Percentiles rank a stretch among this genome's conserved stretches.
These are phyloP conservation scores for Aureobasidium sp. DNA, from an alignment of 2,329 filamentous ascomycete genomes.

Conservation along the genomic window DNA sequence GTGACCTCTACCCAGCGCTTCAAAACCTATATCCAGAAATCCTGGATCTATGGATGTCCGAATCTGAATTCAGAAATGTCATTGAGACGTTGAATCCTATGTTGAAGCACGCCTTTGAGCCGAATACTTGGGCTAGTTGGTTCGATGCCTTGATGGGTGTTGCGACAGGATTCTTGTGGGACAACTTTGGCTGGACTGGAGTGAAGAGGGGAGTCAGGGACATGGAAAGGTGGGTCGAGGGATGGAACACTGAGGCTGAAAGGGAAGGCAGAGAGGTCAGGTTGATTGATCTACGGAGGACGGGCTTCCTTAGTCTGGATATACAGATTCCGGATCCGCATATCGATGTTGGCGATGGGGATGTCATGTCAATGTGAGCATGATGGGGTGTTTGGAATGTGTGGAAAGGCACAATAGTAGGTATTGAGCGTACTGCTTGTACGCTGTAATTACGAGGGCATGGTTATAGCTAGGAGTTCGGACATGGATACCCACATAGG, in stretches of 20 bases:
- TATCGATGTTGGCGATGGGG: slow-evolving; percentile 36
- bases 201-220: slow-evolving; percentile 62
- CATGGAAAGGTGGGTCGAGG: slow-evolving; percentile 74
- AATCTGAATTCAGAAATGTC: slow-evolving; percentile 76
- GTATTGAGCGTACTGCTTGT: neutral
- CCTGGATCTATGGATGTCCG: slow-evolving; percentile 73
- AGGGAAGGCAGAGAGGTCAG: slow-evolving; percentile 55
- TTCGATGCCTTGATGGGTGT: slow-evolving; percentile 72
- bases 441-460: neutral
- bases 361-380: slow-evolving; percentile 12
- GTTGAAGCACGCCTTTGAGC: slow-evolving; percentile 69
- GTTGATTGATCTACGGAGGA: slow-evolving; percentile 69
- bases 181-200: slow-evolving; percentile 71
- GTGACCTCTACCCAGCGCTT: slow-evolving; percentile 86
- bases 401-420: neutral
- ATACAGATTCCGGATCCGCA: slow-evolving; percentile 76
- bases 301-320: slow-evolving; percentile 80
- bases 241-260: slow-evolving; percentile 67
- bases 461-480: slow-evolving; percentile 4
- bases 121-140: slow-evolving; percentile 67
- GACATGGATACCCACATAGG: slow-evolving; percentile 3
- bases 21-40: slow-evolving; percentile 96
- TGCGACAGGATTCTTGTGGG: slow-evolving; percentile 88
- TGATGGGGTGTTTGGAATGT: neutral
- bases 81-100: slow-evolving; percentile 76